A percentile compares a stretch with the other conserved stretches of the same genome.
These are phyloP conservation scores for Plasmodium cynomolgi DNA, from an alignment of 169 alveolate species.

Conservation along the genomic window DNA sequence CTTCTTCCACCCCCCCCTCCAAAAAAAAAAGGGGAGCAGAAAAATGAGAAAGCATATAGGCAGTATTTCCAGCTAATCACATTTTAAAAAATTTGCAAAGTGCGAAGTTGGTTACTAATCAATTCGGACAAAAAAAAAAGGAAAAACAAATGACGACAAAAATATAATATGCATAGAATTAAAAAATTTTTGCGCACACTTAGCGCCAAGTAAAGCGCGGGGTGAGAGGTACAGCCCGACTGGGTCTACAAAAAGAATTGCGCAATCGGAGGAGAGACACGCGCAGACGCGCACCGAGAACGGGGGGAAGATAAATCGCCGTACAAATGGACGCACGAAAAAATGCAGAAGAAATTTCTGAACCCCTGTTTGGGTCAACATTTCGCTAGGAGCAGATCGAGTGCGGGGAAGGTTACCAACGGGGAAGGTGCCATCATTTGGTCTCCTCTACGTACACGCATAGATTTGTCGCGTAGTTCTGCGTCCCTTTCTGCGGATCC, in stretches of 20 bases:
- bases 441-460: background rate
- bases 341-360: background rate
- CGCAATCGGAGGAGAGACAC: background rate
- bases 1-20: background rate
- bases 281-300: background rate
- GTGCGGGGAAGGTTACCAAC: background rate
- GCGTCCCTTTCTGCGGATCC: background rate
- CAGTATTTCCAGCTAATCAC: too few species aligned
- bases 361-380: background rate
- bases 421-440: background rate
- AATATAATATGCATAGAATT: background rate
- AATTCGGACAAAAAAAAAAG: background rate
- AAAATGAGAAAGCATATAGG: background rate
- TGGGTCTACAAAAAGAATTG: background rate
- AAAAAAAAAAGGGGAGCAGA: background rate
- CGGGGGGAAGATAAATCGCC: background rate
- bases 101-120: background rate
- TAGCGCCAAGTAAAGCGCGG: background rate
- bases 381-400: background rate
- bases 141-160: background rate
- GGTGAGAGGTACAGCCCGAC: background rate
- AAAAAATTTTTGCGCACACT: background rate
- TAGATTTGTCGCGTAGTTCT: background rate
- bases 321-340: background rate
- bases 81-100: background rate